A percentile compares a stretch with the other conserved stretches of the same genome.
phyloP scores from a whole-genome alignment of 768 basidiomycete genomes.

The Collybia sp. region DNA sequence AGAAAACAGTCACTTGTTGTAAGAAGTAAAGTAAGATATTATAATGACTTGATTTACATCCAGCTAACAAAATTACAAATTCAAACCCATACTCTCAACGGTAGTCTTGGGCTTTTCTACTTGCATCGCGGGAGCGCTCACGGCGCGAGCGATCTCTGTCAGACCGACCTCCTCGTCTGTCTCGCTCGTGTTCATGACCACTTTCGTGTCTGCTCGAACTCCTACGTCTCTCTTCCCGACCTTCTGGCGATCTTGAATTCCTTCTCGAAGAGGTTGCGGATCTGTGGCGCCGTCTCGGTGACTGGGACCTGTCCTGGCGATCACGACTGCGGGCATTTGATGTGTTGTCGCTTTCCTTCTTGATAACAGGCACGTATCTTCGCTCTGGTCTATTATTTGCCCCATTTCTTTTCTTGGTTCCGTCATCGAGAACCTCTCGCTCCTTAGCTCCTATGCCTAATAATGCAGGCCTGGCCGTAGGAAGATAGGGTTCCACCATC shows the following conservation, averaged over 20 bases:
- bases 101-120: slow-evolving; percentile 18
- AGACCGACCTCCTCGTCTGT: slow-evolving; percentile 16
- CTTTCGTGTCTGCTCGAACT: slow-evolving; percentile 10
- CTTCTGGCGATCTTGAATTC: slow-evolving; percentile 45
- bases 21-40: no score
- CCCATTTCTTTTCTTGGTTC: slow-evolving; percentile 46
- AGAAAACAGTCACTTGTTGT: no score
- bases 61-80: background rate
- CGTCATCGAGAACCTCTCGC: slow-evolving; percentile 66
- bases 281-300: slow-evolving; percentile 23
- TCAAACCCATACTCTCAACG: slow-evolving; percentile 3
- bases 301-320: slow-evolving; percentile 30
- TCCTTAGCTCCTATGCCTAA: slow-evolving; percentile 95
- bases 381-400: slow-evolving; percentile 51
- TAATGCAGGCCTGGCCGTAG: slow-evolving; percentile 76
- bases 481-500: slow-evolving; percentile 74
- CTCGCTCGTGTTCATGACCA: slow-evolving; percentile 13
- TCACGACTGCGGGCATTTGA: slow-evolving; percentile 12
- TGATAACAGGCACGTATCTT: slow-evolving; percentile 82
- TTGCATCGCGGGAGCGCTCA: slow-evolving; percentile 23
- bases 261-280: slow-evolving; percentile 43
- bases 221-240: slow-evolving; percentile 22
- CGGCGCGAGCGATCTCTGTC: slow-evolving; percentile 21
- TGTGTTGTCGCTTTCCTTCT: slow-evolving; percentile 48
- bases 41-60: no score